Evolutionary conservation across 306 rosid genomes (phyloP), one percentile per base, ranked within the genome.

Genomic region (Gleditsia sinensis): DNA sequence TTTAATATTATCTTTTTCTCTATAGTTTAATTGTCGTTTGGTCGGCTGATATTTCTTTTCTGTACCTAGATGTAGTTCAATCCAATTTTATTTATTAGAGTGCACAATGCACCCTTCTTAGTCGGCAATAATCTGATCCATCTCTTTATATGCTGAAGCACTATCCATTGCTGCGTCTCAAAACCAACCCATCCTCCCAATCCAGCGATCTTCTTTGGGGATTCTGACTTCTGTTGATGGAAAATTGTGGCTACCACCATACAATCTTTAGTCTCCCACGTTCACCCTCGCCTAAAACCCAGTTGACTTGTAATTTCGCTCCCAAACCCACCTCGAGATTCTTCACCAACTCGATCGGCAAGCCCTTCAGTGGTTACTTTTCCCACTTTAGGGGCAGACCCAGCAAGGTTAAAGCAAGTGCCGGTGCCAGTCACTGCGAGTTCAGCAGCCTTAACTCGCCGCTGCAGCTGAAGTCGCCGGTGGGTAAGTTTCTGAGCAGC

Each of bases 371-470:
- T 27, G 12, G 12, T 50, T 30, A 40, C 27, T 19, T 32, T 48
- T n/a, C 51, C 28, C 7, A 2, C 9, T 3, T 25, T 5, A 55
- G 66, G 36, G 42, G 49, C 5, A 56, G 46, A 13, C 60, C 17
- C 8, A 1, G 12, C 1, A 11, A 6, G 49, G 67, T 75, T 1
- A 61, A 42, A 6, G 75, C 80, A 0, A 66, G 86, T 61, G 79
- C 75, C 4, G 86, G 77, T 7, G 79, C 86, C 0, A 84, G 75
- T 12, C 77, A 48, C 66, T 81, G 86, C 28, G 82, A 78, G 58
- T 85, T 71, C 27, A 78, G 88, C 21, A 88, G 93, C 78, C 69
- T 91, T 13, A 88, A 88, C 74, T 82, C 93, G 28, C 99, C 99
- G 6, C 75, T 94, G 45, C 85, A 83, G 58, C 89, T 91, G 9